A percentile compares a stretch with the other conserved stretches of the same genome.
Conservation (phyloP, 2,329 filamentous ascomycete species). For the Balansia obtecta region DNA sequence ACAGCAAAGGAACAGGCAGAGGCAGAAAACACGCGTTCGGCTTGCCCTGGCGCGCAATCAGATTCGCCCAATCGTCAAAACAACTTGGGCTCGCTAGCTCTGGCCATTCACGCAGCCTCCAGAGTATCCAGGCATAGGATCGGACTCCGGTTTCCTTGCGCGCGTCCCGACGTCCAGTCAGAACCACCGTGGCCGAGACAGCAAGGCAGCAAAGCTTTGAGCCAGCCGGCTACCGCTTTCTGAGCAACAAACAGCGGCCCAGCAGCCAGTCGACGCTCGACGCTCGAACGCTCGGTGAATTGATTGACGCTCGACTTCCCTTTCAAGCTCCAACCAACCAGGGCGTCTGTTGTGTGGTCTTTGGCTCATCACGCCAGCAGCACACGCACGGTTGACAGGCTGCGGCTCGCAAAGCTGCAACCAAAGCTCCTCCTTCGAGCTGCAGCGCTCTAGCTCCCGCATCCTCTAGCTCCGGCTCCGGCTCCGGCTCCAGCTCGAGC, state of each 20-base stretch:
- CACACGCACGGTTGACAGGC: neutral
- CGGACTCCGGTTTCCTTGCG: slow-evolving; percentile 5
- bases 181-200: slow-evolving; percentile 1
- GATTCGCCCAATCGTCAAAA: slow-evolving; percentile 8
- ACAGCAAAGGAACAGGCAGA: slow-evolving; percentile 9
- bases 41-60: slow-evolving; percentile 11
- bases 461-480: no score
- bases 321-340: no score
- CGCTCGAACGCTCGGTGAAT: neutral
- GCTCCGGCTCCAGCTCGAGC: neutral
- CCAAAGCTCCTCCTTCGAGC: no score
- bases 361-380: no score
- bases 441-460: neutral
- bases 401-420: no score
- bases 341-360: no score
- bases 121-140: slow-evolving; percentile 10
- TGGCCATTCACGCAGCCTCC: slow-evolving; percentile 13
- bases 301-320: no score
- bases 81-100: slow-evolving; percentile 6
- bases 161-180: slow-evolving; percentile 8
- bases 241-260: neutral
- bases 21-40: slow-evolving; percentile 5
- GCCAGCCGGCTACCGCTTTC: slow-evolving; percentile 4
- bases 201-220: neutral
- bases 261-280: slow-evolving; percentile 2